Conservation (phyloP, 2,329 filamentous ascomycete species). For the Penicillium janthinellum region DNA sequence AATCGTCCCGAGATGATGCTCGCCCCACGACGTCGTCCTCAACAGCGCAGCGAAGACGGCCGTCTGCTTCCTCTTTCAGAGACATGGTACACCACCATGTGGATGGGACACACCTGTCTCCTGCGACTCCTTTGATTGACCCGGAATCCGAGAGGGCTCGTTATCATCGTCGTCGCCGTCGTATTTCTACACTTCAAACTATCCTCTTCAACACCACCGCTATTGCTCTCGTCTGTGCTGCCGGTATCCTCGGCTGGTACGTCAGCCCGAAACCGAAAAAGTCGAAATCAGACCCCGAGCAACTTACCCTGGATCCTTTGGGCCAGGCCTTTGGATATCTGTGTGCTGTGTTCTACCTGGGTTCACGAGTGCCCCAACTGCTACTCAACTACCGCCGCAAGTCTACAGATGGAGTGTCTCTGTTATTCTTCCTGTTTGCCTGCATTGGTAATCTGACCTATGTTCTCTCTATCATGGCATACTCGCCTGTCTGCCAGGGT, state of each 20-base stretch:
- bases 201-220: slow-evolving; percentile 73
- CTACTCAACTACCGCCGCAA: slow-evolving; percentile 90
- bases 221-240: slow-evolving; percentile 77
- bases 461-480: slow-evolving; percentile 87
- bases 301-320: slow-evolving; percentile 69
- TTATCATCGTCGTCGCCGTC: slow-evolving; percentile 21
- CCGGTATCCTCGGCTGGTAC: slow-evolving; percentile 85
- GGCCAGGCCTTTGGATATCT: slow-evolving; percentile 94
- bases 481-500: slow-evolving; percentile 68
- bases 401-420: slow-evolving; percentile 87
- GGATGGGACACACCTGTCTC: slow-evolving; percentile 71
- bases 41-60: slow-evolving; percentile 22
- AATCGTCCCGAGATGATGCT: slow-evolving; percentile 7
- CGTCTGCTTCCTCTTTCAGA: slow-evolving; percentile 41
- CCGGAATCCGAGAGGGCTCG: slow-evolving; percentile 38
- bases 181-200: slow-evolving; percentile 47
- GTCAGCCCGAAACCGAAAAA: slow-evolving; percentile 56
- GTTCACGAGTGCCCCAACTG: slow-evolving; percentile 85
- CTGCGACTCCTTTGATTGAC: slow-evolving; percentile 76
- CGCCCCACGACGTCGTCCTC: slow-evolving; percentile 12
- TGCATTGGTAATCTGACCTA: slow-evolving; percentile 95
- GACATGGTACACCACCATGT: slow-evolving; percentile 57
- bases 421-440: slow-evolving; percentile 95
- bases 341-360: slow-evolving; percentile 85
- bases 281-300: slow-evolving; percentile 24